Conservation (phyloP, 106 monocot species). For the Allium sativum region DNA sequence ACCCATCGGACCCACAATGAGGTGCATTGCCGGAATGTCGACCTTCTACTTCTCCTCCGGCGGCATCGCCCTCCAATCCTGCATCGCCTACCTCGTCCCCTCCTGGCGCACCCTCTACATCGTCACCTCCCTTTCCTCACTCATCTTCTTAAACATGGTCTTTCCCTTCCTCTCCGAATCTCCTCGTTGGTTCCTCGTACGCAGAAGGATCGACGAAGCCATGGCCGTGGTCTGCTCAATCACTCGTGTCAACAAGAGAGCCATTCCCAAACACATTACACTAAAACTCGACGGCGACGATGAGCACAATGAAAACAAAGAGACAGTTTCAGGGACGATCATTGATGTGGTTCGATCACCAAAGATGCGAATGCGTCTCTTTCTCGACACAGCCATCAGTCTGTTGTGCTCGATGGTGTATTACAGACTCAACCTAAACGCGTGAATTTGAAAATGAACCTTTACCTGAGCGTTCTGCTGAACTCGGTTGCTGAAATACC, state of each 20-base stretch:
- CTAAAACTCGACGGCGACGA: constrained; percentile 51
- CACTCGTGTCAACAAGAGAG: constrained; percentile 27
- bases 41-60: constrained; percentile 95
- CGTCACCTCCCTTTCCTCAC: constrained; percentile 60
- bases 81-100: constrained; percentile 39
- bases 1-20: constrained; percentile 55
- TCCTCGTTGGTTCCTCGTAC: constrained; percentile 84
- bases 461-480: constrained; percentile 58
- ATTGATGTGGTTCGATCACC: constrained; percentile 44
- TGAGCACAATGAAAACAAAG: constrained; percentile 1
- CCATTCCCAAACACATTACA: constrained; percentile 14
- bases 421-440: constrained; percentile 86
- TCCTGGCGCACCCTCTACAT: constrained; percentile 66
- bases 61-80: constrained; percentile 52
- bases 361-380: constrained; percentile 39
- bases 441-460: constrained; percentile 77
- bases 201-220: constrained; percentile 30
- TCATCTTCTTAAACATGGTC: constrained; percentile 38
- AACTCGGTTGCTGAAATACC: constrained; percentile 74
- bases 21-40: constrained; percentile 73
- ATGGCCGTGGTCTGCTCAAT: constrained; percentile 42
- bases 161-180: constrained; percentile 84
- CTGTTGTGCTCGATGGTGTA: constrained; percentile 66
- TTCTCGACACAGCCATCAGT: constrained; percentile 42
- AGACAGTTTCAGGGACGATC: constrained; percentile 27